Base-by-base conservation (phyloP, 257 asterid species). In the Ocimum tenuiflorum region DNA sequence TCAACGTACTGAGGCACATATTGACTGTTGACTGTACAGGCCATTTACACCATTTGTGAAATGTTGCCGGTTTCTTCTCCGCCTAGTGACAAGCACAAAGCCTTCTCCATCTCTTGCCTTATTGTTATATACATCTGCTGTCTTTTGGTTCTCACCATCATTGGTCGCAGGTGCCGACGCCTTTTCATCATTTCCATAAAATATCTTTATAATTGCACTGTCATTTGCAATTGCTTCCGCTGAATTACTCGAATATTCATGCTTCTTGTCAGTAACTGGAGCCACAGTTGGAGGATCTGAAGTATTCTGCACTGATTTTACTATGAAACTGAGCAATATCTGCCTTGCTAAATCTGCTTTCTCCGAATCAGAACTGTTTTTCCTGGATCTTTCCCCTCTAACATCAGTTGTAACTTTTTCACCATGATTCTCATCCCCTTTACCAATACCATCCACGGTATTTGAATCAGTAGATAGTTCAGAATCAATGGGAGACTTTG, bases 331-430 rank as follows among this genome's bases (percentile, higher is more conserved):
- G 60, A 88, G 88, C 6, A 90, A 87, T 75, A 94, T 86, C 76
- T 94, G 96, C 75, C 99, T 81, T 0, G 97, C 99, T 39, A 94
- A 71, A 75, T 94, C 99, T 12, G 94, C 91, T 73, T 81, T 94
- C 60, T 86, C 91, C 14, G 89, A 84, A n/a, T 86, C 89, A 13
- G 89, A 67, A 58, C 73, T 79, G 55, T 22, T 72, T 73, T 68
- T 92, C 80, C 72, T 79, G 33, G 85, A 58, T 72, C 79, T 78
- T 24, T 71, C 85, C 52, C 80, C 80, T 73, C 74, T 79, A 45
- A 51, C 79, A 64, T 59, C 73, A 49, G 47, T 47, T 48, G 79
- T 35, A 33, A 41, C 77, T 52, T 85, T 80, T 68, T 77, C 78
- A 15, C 60, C 76, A 14, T 41, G 59, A 66, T 77, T 83, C 81